A percentile compares a stretch with the other conserved stretches of the same genome.
Evolutionary conservation across 768 basidiomycete genomes (phyloP).

Genomic region (Hericium rajendrae): DNA sequence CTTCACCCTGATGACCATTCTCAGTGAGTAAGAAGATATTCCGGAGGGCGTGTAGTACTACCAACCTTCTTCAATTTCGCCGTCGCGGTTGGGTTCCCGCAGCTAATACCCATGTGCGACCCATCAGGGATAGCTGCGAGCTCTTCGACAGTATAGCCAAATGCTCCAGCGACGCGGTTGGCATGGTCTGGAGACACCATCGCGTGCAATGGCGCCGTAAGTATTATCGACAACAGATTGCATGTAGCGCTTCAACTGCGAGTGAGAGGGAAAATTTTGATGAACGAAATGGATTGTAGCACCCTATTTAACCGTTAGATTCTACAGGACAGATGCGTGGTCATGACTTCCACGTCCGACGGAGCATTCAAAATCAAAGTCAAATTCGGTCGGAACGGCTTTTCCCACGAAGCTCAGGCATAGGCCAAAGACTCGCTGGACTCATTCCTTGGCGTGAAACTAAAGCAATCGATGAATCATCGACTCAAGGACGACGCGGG

Average conservation of each 20-base stretch:
- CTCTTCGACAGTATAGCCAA: constrained; percentile 39
- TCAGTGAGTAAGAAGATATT: neutral
- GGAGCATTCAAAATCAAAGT: neutral
- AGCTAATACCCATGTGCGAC: constrained; percentile 41
- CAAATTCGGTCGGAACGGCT: neutral
- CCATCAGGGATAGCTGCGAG: constrained; percentile 32
- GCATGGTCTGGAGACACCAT: constrained; percentile 14
- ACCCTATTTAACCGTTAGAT: neutral
- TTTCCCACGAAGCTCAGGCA: neutral
- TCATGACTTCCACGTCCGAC: neutral
- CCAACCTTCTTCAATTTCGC: constrained; percentile 38
- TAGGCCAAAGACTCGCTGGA: too few relatives aligned
- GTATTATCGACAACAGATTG: neutral
- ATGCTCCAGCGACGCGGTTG: constrained; percentile 28
- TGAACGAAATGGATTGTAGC: neutral
- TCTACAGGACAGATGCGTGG: neutral
- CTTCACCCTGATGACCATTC: constrained; percentile 39
- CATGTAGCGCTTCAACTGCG: neutral
- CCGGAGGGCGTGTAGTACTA: neutral
- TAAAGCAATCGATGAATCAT: too few relatives aligned
- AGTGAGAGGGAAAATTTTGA: neutral
- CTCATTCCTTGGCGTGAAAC: too few relatives aligned
- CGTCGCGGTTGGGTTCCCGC: constrained; percentile 41
- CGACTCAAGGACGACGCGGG: too few relatives aligned
- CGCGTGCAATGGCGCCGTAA: neutral